A percentile compares a stretch with the other conserved stretches of the same genome.
phyloP scores from a whole-genome alignment of 164 flowering plant genomes.

The Sextonia rubra region DNA sequence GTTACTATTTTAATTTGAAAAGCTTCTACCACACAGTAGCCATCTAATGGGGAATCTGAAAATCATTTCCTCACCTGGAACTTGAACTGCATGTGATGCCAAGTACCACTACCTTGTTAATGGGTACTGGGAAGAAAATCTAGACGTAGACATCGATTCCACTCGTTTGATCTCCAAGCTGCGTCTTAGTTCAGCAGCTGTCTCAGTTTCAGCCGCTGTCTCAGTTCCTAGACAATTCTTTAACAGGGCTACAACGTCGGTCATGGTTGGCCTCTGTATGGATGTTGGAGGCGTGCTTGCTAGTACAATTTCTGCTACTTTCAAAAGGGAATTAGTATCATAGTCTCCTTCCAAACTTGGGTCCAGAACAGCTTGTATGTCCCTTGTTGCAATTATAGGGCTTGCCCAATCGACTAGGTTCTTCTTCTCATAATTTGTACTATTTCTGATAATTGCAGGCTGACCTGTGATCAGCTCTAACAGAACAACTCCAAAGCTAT shows the following conservation, averaged over 20 bases:
- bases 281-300: constrained; percentile 26
- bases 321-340: constrained; percentile 35
- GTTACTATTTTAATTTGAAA: too few relatives aligned
- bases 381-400: constrained; percentile 26
- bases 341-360: constrained; percentile 27
- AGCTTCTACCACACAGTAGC: too few relatives aligned
- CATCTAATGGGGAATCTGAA: too few relatives aligned
- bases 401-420: constrained; percentile 32
- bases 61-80: too few relatives aligned
- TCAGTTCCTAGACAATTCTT: constrained; percentile 24
- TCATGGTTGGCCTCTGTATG: constrained; percentile 37
- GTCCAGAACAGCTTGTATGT: constrained; percentile 32
- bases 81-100: too few relatives aligned
- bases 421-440: neutral
- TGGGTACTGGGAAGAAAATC: neutral
- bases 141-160: neutral
- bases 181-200: neutral
- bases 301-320: constrained; percentile 40
- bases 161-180: neutral
- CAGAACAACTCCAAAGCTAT: constrained; percentile 49
- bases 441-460: constrained; percentile 13
- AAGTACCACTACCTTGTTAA: neutral
- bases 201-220: constrained; percentile 9
- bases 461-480: constrained; percentile 44
- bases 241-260: constrained; percentile 11